Evolutionary conservation across 139 green algal genomes (phyloP).

Genomic region (Chlorella sp.): DNA sequence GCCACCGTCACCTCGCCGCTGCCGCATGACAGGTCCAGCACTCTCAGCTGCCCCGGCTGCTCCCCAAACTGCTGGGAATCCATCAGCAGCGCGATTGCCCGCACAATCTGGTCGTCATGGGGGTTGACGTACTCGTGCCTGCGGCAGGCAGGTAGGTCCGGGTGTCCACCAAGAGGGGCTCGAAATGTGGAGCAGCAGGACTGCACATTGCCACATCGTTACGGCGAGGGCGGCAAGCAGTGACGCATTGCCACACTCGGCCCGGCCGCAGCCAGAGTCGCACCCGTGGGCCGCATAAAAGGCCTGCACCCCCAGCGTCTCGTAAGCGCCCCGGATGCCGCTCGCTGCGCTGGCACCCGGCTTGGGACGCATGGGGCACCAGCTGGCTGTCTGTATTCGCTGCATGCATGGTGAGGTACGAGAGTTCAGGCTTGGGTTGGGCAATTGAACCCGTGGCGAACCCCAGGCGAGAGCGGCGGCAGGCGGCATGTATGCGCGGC

Average conservation of each 20-base stretch:
- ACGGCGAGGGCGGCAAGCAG: too few relatives aligned
- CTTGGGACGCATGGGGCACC: background rate
- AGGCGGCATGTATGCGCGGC: too few relatives aligned
- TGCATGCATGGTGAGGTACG: background rate
- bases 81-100: background rate
- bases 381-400: background rate
- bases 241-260: too few relatives aligned
- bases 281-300: conserved; percentile 2
- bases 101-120: conserved; percentile 7
- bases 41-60: background rate
- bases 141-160: too few relatives aligned
- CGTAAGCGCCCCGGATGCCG: conserved; percentile 7
- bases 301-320: conserved; percentile 2
- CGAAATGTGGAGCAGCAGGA: too few relatives aligned
- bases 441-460: too few relatives aligned
- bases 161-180: too few relatives aligned
- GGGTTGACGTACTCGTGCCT: conserved; percentile 1
- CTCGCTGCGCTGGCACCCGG: background rate
- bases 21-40: conserved; percentile 11
- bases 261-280: too few relatives aligned
- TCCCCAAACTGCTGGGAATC: background rate
- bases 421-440: too few relatives aligned
- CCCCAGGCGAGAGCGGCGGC: too few relatives aligned
- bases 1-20: conserved; percentile 13
- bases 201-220: too few relatives aligned